A percentile compares a stretch with the other conserved stretches of the same genome.
Evolutionary conservation across 352 stramenopile genomes (phyloP).

Genomic region (Phytophthora sansomeana): DNA sequence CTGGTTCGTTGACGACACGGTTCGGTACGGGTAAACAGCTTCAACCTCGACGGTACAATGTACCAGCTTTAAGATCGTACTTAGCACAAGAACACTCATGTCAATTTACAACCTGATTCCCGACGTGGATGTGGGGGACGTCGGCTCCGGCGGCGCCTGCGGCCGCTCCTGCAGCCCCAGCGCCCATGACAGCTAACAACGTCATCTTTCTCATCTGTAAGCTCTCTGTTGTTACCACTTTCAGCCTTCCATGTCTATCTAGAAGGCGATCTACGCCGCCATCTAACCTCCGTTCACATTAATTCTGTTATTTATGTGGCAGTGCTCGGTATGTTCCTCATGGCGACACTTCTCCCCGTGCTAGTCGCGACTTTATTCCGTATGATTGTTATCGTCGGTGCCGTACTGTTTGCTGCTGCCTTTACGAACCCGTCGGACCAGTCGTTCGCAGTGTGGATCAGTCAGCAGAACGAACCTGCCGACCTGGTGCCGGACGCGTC

Average conservation of each 20-base stretch:
- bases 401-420: slow-evolving; percentile 39
- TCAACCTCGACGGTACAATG: slow-evolving; percentile 16
- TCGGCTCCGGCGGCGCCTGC: slow-evolving; percentile 19
- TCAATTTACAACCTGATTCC: slow-evolving; percentile 25
- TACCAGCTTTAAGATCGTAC: slow-evolving; percentile 17
- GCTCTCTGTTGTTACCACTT: slow-evolving; percentile 11
- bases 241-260: slow-evolving; percentile 4
- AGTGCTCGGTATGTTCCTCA: slow-evolving; percentile 81
- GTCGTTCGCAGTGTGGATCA: slow-evolving; percentile 76
- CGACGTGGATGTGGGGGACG: slow-evolving; percentile 17
- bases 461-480: slow-evolving; percentile 52
- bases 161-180: slow-evolving; percentile 18
- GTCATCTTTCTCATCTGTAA: slow-evolving; percentile 76
- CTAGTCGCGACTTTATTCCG: slow-evolving; percentile 58
- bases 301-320: not conserved
- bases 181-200: slow-evolving; percentile 63
- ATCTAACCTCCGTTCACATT: slow-evolving; percentile 10
- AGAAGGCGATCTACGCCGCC: slow-evolving; percentile 1
- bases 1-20: slow-evolving; percentile 73
- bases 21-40: slow-evolving; percentile 59
- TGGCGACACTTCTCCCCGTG: slow-evolving; percentile 64
- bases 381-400: slow-evolving; percentile 39
- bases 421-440: slow-evolving; percentile 75
- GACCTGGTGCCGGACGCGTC: slow-evolving; percentile 52
- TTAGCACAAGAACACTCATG: not conserved